These are phyloP conservation scores for Metarhizium rileyi DNA, from an alignment of 2,329 filamentous ascomycete genomes.

Conservation along the genomic window DNA sequence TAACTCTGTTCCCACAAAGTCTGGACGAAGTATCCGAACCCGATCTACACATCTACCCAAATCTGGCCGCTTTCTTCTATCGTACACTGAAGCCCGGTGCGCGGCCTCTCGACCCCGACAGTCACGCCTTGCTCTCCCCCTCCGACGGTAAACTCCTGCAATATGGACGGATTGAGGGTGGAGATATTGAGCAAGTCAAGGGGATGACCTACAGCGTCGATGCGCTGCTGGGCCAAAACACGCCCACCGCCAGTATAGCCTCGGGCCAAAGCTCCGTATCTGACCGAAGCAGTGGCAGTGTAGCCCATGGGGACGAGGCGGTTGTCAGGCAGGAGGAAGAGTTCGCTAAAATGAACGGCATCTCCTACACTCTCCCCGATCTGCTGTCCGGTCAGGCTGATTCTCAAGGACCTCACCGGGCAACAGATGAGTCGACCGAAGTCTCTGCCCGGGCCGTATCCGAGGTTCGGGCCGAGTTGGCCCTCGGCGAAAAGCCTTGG, in stretches of 20 bases:
- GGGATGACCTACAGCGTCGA: constrained; percentile 97
- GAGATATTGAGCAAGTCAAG: constrained; percentile 97
- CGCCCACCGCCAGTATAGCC: constrained; percentile 43
- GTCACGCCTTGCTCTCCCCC: constrained; percentile 73
- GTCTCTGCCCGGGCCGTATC: constrained; percentile 61
- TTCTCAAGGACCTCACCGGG: constrained; percentile 35
- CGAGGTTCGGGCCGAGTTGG: constrained; percentile 76
- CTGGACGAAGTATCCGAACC: constrained; percentile 79
- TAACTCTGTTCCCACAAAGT: constrained; percentile 25
- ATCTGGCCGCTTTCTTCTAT: constrained; percentile 95
- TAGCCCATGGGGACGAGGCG: constrained; percentile 44
- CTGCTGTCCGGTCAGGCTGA: constrained; percentile 65
- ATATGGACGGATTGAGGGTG: constrained; percentile 83
- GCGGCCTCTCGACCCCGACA: constrained; percentile 73
- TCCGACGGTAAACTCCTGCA: constrained; percentile 87
- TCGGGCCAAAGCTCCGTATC: constrained; percentile 14
- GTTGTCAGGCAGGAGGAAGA: constrained; percentile 75
- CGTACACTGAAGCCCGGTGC: constrained; percentile 82
- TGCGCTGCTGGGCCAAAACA: constrained; percentile 68
- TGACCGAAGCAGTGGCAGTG: constrained; percentile 15
- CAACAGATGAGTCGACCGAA: constrained; percentile 64
- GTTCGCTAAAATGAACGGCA: constrained; percentile 89
- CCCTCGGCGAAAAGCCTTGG: constrained; percentile 60
- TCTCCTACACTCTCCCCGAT: constrained; percentile 84
- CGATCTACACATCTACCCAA: constrained; percentile 83